Percentiles rank a stretch among this genome's conserved stretches.
Evolutionary conservation across 352 stramenopile genomes (phyloP).

Genomic region (Phytopythium ostracodes): DNA sequence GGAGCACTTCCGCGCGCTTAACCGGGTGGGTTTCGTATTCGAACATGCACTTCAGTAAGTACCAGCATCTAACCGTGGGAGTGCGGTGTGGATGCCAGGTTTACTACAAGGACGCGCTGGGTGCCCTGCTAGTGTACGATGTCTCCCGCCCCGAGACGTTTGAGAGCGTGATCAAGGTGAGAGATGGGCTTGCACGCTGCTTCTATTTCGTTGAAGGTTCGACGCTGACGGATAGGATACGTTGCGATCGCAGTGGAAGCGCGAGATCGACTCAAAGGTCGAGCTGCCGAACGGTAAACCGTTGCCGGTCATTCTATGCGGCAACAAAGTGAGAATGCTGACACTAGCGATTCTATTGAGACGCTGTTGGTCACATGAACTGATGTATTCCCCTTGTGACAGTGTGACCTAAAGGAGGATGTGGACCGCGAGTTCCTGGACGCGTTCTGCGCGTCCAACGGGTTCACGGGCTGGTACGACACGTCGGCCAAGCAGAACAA

Average conservation of each 20-base stretch:
- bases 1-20: constrained; percentile 93
- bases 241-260: constrained; percentile 80
- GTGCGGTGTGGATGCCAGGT: constrained; percentile 30
- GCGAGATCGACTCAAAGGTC: constrained; percentile 92
- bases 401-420: constrained; percentile 85
- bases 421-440: constrained; percentile 78
- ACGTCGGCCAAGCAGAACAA: constrained; percentile 92
- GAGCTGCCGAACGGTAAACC: constrained; percentile 89
- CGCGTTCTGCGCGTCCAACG: constrained; percentile 87
- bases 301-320: constrained; percentile 89
- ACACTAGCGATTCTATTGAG: too few relatives aligned
- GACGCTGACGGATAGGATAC: constrained; percentile 2
- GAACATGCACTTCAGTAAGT: too few relatives aligned
- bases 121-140: constrained; percentile 91
- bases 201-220: neutral
- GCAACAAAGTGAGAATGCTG: constrained; percentile 92
- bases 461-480: constrained; percentile 91
- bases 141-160: constrained; percentile 90
- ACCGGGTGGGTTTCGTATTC: constrained; percentile 59
- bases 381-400: neutral
- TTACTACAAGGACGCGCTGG: constrained; percentile 93
- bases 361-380: too few relatives aligned
- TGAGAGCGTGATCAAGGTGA: constrained; percentile 83
- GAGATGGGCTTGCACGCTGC: neutral
- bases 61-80: neutral